These are phyloP conservation scores for Rhizomucor pusillus DNA, from an alignment of 371 early-diverging fungal genomes.

Conservation along the genomic window DNA sequence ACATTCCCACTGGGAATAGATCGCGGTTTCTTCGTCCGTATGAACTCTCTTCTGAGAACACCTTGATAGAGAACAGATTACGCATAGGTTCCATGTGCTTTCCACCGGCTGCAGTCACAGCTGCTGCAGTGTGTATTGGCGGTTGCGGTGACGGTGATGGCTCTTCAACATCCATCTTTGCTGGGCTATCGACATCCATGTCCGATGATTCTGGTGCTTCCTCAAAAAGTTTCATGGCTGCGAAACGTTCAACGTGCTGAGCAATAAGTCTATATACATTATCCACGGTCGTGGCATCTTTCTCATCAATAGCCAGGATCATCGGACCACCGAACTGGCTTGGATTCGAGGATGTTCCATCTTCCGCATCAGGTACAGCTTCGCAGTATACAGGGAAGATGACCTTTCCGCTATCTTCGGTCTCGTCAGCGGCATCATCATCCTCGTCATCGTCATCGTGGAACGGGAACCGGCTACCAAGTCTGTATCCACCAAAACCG, in stretches of 20 bases:
- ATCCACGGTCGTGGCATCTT: conserved; percentile 26
- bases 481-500: neutral
- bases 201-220: conserved; percentile 14
- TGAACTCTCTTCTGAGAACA: conserved; percentile 16
- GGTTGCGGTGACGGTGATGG: conserved; percentile 10
- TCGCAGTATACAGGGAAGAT: conserved; percentile 38
- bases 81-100: conserved; percentile 31
- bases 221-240: conserved; percentile 40
- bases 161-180: conserved; percentile 13
- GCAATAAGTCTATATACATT: conserved; percentile 27
- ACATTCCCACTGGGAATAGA: conserved; percentile 1
- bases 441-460: conserved; percentile 2
- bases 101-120: conserved; percentile 43
- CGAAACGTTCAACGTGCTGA: conserved; percentile 36
- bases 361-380: conserved; percentile 11
- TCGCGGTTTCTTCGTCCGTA: neutral
- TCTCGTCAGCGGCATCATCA: conserved; percentile 4
- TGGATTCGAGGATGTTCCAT: neutral
- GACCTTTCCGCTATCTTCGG: conserved; percentile 8
- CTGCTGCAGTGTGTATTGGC: conserved; percentile 43
- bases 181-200: conserved; percentile 5
- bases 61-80: conserved; percentile 44
- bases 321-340: conserved; percentile 42
- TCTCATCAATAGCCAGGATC: conserved; percentile 28
- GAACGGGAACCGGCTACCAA: neutral